Conservation (phyloP, 352 stramenopile species). For the Peronosclerospora sorghi region DNA sequence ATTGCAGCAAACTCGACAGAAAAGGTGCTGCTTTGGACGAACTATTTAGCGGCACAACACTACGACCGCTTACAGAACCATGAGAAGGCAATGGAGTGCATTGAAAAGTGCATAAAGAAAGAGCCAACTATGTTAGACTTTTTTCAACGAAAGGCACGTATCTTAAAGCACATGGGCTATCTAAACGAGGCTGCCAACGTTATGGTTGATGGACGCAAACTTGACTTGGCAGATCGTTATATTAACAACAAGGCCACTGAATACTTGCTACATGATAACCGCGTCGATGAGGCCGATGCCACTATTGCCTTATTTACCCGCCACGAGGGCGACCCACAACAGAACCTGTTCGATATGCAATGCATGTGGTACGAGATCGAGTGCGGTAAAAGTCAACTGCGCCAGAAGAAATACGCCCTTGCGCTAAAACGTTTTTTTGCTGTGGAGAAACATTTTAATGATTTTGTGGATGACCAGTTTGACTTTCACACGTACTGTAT, state of each 20-base stretch:
- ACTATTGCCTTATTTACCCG: conserved; percentile 95
- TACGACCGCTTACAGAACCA: conserved; percentile 87
- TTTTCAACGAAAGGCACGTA: conserved; percentile 87
- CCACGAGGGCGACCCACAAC: conserved; percentile 92
- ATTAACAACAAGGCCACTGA: conserved; percentile 99
- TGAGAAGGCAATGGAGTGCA: conserved; percentile 73
- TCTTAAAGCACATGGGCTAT: conserved; percentile 91
- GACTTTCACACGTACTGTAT: conserved; percentile 99
- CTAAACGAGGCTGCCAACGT: conserved; percentile 84
- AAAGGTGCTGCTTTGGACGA: conserved; percentile 78
- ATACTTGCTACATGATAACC: conserved; percentile 91
- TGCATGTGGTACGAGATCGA: conserved; percentile 98
- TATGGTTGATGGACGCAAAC: conserved; percentile 86
- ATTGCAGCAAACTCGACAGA: conserved; percentile 16
- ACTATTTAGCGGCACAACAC: conserved; percentile 88
- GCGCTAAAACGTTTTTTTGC: conserved; percentile 92
- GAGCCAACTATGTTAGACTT: conserved; percentile 89
- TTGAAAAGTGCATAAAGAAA: conserved; percentile 91
- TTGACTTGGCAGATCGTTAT: conserved; percentile 96
- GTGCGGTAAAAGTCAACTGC: conserved; percentile 46
- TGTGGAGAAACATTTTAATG: conserved; percentile 95
- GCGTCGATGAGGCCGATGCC: conserved; percentile 86
- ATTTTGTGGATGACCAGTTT: conserved; percentile 98
- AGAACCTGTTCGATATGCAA: conserved; percentile 98
- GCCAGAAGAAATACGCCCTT: conserved; percentile 58